Base-by-base conservation (phyloP, 106 monocot genomes). In the Dendrobium officinale region DNA sequence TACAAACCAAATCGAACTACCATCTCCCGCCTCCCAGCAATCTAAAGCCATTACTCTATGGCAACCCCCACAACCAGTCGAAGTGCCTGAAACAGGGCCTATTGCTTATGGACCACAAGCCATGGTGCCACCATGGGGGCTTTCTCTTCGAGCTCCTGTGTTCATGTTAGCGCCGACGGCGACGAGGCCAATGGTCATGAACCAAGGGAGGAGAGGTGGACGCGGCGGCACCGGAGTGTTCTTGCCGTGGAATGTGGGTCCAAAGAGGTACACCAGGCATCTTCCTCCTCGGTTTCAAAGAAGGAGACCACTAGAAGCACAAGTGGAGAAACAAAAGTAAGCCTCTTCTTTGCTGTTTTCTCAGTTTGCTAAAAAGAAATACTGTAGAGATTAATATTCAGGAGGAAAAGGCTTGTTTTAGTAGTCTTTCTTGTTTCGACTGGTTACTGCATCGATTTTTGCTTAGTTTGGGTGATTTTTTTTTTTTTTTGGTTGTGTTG, bases 281-380 rank as follows among this genome's bases (percentile, higher is more conserved):
- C 86, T 94, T 26, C 93, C 91, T 0, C 93, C 93, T 0, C 91
- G 91, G 24, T 91, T 93, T 41, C 93, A 89, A 83, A 80, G 77
- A 78, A 82, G 91, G 51, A 78, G 91, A 67, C 83, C 88, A 42
- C 41, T 86, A 1, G 88, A 90, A 77, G 81, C 83, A 22, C 49
- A 49, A 24, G 2, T 29, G 49, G 74, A 74, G 20, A 61, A 70
- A 37, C 15, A n/a, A 27, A 70, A 70, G 33, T 3, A 10, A 9
- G 70, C 41, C 19, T 42, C 74, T 74, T 74, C 42, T 43, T 74
- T 5, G 20, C 29, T 74, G 74, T 74, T 74, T 43, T 20, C 19
- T 42, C 7, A 3, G n/a, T 29, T 31, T 15, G 13, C 29, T 13
- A 27, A 9, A 67, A 40, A 70, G 15, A 70, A 70, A 70, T 61